phyloP scores from a whole-genome alignment of 2,329 filamentous ascomycete genomes.

The Diaporthe citri region DNA sequence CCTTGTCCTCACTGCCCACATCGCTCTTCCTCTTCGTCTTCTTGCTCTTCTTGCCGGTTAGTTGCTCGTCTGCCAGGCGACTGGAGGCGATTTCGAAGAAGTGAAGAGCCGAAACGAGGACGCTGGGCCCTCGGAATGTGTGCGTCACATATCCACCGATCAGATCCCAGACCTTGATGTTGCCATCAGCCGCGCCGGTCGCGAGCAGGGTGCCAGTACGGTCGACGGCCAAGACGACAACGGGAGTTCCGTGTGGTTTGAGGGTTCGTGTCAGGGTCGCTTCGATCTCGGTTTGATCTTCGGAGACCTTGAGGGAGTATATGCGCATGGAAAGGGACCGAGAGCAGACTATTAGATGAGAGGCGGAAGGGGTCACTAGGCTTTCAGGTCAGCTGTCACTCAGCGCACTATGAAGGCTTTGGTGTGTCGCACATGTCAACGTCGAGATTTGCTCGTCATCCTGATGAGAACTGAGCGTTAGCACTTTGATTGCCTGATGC shows the following conservation, averaged over 20 bases:
- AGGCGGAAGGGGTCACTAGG: constrained; percentile 86
- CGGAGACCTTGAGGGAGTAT: constrained; percentile 76
- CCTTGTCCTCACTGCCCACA: constrained; percentile 56
- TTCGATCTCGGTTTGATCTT: constrained; percentile 69
- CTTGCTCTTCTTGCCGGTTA: constrained; percentile 55
- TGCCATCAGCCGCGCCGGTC: constrained; percentile 92
- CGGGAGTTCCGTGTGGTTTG: constrained; percentile 91
- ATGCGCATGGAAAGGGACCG: constrained; percentile 97
- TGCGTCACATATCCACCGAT: constrained; percentile 91
- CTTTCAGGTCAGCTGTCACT: constrained; percentile 41
- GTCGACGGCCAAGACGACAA: constrained; percentile 88
- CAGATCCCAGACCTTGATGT: constrained; percentile 98
- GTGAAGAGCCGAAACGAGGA: constrained; percentile 88
- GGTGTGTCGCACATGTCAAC: constrained; percentile 65
- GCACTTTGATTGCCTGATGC: not conserved
- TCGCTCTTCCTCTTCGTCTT: constrained; percentile 59
- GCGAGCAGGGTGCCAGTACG: constrained; percentile 89
- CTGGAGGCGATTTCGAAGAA: constrained; percentile 83
- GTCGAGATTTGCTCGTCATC: constrained; percentile 86
- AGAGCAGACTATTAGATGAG: constrained; percentile 91
- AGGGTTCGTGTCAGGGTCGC: constrained; percentile 81
- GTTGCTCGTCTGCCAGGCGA: constrained; percentile 55
- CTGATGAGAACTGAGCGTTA: constrained; percentile 52
- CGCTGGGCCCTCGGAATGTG: constrained; percentile 93
- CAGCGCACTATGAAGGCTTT: constrained; percentile 10